Evolutionary conservation across 305 asterid genomes (phyloP), one percentile per base, ranked within the genome.

Genomic region (Fraxinus velutina): DNA sequence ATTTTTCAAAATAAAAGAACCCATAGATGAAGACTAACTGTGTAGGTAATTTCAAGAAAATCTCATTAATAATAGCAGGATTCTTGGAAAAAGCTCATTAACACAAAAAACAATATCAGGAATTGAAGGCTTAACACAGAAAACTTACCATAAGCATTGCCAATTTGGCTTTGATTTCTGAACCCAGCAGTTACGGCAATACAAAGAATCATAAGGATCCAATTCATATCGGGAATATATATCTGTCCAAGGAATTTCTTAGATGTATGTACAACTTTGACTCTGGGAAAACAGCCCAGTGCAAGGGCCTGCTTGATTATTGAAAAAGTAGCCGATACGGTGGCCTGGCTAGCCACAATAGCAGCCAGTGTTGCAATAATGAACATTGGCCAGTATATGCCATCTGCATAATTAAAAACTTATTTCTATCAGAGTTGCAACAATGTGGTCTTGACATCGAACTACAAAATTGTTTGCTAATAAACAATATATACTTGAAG

Each of bases 131-230:
- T 76, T 50, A 10, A 29, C 37, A 71, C 9, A 22, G 57, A 70
- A 34, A 75, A 81, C 93, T 83, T 57, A 96, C 99, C 99, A 15
- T 94, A 96, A 19, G 99, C 99, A 78, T 96, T 96, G 87, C 97
- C 98, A 60, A 96, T 96, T 87, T 96, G 99, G 91, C 92, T 93
- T 83, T 96, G 97, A 84, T 96, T 92, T 86, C 90, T 87, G 92
- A 96, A 96, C 80, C 99, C 99, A 75, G 98, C 98, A 66, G 98
- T 94, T 44, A 94, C 99, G 80, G 95, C 95, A 76, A 96, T 96
- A 86, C 99, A 96, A 80, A 96, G 97, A 84, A 94, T 75, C 99
- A 96, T 91, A 37, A 96, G 96, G 82, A 93, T 91, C 99, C 99
- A 96, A 84, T 96, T 96, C 78, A 96, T 91, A 87, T 96, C 99